Conservation (phyloP, 768 basidiomycete species). For the Lentinula detonsa region DNA sequence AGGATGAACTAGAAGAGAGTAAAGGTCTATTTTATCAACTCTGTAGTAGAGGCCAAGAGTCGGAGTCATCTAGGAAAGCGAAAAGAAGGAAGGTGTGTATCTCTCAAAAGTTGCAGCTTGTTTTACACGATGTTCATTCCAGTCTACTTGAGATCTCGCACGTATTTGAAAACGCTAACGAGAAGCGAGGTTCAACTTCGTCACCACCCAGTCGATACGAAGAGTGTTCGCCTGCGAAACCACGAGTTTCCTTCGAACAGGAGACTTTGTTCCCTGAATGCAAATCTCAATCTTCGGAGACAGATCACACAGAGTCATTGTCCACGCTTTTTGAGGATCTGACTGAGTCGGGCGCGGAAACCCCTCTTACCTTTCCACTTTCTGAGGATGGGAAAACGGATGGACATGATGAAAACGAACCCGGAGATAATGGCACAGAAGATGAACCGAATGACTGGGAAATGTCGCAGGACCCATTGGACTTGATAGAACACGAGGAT, state of each 20-base stretch:
- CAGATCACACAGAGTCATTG: background rate
- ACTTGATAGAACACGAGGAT: background rate
- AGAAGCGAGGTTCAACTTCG: background rate
- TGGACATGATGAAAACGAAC: background rate
- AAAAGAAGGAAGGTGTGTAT: background rate
- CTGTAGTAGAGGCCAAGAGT: background rate
- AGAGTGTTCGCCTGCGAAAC: background rate
- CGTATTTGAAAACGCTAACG: background rate
- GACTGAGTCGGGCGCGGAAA: background rate
- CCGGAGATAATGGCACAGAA: background rate
- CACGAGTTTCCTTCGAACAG: background rate
- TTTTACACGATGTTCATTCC: background rate
- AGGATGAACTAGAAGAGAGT: constrained; percentile 46
- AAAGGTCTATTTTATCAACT: constrained; percentile 12
- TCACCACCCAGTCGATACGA: background rate
- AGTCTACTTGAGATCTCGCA: background rate
- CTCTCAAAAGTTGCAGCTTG: no score
- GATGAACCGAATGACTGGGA: background rate
- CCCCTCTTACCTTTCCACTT: background rate
- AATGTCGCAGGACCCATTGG: constrained; percentile 2
- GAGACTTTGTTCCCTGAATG: background rate
- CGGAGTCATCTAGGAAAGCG: background rate
- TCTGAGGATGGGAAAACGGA: background rate
- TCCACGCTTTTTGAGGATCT: background rate
- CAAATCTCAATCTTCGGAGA: background rate